Base-by-base conservation (phyloP, 2,329 filamentous ascomycete genomes). In the Aspergillus japonicus region DNA sequence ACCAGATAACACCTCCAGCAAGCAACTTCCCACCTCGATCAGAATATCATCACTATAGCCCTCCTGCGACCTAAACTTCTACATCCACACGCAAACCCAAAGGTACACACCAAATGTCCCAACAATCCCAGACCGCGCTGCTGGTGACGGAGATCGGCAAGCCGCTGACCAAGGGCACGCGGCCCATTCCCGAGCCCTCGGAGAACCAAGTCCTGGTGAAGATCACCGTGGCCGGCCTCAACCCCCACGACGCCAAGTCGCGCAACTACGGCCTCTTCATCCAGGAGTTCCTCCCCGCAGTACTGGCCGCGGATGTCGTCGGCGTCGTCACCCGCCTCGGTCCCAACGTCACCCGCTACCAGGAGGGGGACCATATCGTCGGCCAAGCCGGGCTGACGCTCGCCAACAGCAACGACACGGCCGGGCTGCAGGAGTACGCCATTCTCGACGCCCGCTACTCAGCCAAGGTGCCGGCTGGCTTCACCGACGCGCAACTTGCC, bases 391-490 rank as follows among this genome's bases (percentile, higher is more conserved):
- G 68, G n/a, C 56, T 73, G 26, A 29, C 26, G 2, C 26, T 29
- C 26, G 19, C 31, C 3, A 49, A 47, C 14, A 33, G 47, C 11
- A 35, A 57, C 44, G 35, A 50, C 2, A 29, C 26, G 7, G 59
- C 64, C 12, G 78, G 73, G 1, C 64, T 79, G 6, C 77, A 80
- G 58, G 66, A 80, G 66, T 79, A 77, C 57, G 68, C 72, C 1
- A 42, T 77, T 23, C 56, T 73, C 16, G 73, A 78, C 54, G 66
- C 67, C 8, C 59, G 61, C 0, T 68, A 59, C 35, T 60, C 69
- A 0, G 68, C 72, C 7, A 71, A 72, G 44, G 68, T 80, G 19
- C 75, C 77, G 5, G 64, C 70, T 10, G 63, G 63, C 0, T 62
- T 77, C 39, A 71, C 64, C 2, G 73, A 75, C 31, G 70, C 76